A percentile compares a stretch with the other conserved stretches of the same genome.
phyloP scores from a whole-genome alignment of 2,329 filamentous ascomycete species.

The Bertia moriformis region DNA sequence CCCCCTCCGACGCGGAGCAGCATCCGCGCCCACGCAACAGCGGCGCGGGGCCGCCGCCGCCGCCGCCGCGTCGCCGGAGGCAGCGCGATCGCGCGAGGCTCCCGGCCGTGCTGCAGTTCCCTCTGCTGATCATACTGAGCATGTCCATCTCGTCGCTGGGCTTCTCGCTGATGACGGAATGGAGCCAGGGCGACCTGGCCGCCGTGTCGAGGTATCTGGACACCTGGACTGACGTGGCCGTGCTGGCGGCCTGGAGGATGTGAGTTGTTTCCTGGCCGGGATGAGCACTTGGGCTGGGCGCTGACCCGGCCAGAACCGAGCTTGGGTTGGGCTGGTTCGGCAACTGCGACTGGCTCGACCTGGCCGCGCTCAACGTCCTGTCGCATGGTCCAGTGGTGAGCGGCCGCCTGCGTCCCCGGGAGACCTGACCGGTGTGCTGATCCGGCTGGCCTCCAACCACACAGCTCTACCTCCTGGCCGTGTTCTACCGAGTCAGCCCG shows the following conservation, averaged over 20 bases:
- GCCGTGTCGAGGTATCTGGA: constrained; percentile 49
- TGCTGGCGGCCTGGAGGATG: constrained; percentile 37
- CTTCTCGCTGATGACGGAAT: constrained; percentile 44
- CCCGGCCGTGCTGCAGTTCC: constrained; percentile 31
- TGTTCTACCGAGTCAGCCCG: constrained; percentile 61
- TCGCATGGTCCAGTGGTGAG: constrained; percentile 60
- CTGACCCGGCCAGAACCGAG: constrained; percentile 40
- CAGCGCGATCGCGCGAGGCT: constrained; percentile 25
- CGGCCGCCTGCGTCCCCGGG: constrained; percentile 2
- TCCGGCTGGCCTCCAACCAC: constrained; percentile 6
- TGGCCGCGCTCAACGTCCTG: constrained; percentile 51
- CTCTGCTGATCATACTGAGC: constrained; percentile 34
- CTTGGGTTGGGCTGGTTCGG: constrained; percentile 61
- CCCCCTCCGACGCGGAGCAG: no score
- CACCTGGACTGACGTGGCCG: constrained; percentile 43
- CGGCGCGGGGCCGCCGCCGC: background rate
- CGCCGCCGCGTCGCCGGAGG: constrained; percentile 3
- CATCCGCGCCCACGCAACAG: no score
- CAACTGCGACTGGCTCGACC: constrained; percentile 60
- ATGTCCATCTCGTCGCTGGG: constrained; percentile 49
- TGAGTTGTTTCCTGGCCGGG: constrained; percentile 19
- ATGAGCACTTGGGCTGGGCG: constrained; percentile 1
- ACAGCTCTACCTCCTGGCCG: constrained; percentile 58
- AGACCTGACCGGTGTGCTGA: background rate
- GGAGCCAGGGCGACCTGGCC: constrained; percentile 51